phyloP scores from a whole-genome alignment of 139 green algal genomes.

The Haematococcus sp. region DNA sequence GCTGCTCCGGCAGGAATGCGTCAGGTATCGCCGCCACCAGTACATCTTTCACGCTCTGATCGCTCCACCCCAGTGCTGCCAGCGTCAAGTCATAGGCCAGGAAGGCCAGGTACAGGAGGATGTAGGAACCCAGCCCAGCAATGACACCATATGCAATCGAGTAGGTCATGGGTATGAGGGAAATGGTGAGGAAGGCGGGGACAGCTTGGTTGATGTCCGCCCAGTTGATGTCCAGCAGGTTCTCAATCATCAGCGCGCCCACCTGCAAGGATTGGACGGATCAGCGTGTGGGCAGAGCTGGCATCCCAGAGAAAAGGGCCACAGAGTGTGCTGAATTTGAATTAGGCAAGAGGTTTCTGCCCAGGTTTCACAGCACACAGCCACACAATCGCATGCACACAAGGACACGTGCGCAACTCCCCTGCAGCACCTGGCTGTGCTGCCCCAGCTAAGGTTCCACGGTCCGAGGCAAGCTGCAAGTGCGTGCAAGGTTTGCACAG shows the following conservation, averaged over 20 bases:
- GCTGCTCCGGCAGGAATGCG: too few species aligned
- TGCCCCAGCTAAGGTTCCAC: not conserved
- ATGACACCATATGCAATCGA: constrained; percentile 72
- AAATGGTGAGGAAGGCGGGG: constrained; percentile 78
- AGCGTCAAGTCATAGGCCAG: not conserved
- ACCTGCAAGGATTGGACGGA: constrained; percentile 35
- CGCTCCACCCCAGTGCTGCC: not conserved
- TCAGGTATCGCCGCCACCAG: too few species aligned
- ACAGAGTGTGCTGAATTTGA: too few species aligned
- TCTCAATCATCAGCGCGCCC: constrained; percentile 56
- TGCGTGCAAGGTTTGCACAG: not conserved
- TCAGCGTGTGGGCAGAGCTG: not conserved
- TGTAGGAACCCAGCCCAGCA: constrained; percentile 49
- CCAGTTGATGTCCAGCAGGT: constrained; percentile 56
- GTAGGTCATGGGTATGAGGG: constrained; percentile 78
- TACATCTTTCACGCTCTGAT: too few species aligned
- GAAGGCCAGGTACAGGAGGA: constrained; percentile 45
- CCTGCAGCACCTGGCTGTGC: not conserved
- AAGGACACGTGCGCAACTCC: too few species aligned
- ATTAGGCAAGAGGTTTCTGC: too few species aligned
- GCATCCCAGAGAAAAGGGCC: too few species aligned
- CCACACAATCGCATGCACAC: too few species aligned
- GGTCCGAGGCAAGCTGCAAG: not conserved
- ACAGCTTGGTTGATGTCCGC: constrained; percentile 54
- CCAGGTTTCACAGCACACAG: too few species aligned